These are phyloP conservation scores for Aspergillus calidoustus DNA, from an alignment of 2,329 filamentous ascomycete species.

Conservation along the genomic window DNA sequence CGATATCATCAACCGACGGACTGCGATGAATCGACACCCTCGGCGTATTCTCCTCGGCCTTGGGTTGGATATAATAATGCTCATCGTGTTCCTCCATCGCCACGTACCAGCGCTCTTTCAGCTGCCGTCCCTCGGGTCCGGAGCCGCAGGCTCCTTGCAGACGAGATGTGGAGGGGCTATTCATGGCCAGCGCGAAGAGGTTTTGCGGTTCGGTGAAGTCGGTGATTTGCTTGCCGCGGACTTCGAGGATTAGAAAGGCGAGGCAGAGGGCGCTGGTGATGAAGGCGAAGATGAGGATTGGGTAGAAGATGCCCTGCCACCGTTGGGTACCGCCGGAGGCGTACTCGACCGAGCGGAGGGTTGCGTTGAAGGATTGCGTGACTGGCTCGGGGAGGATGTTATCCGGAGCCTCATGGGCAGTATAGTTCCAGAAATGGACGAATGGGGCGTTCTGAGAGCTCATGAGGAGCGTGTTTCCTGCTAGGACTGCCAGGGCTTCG, in stretches of 20 bases:
- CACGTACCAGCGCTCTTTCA: slow-evolving; percentile 52
- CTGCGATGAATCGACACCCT: not conserved
- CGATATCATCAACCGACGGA: slow-evolving; percentile 24
- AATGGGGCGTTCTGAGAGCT: slow-evolving; percentile 65
- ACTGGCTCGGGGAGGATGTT: slow-evolving; percentile 51
- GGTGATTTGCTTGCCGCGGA: slow-evolving; percentile 66
- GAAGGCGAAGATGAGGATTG: slow-evolving; percentile 69
- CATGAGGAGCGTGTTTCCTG: slow-evolving; percentile 68
- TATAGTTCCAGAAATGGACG: slow-evolving; percentile 59
- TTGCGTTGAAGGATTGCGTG: slow-evolving; percentile 66
- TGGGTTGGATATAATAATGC: slow-evolving; percentile 56
- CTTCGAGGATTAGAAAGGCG: slow-evolving; percentile 62
- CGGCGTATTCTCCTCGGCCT: slow-evolving; percentile 29
- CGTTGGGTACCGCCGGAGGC: slow-evolving; percentile 64
- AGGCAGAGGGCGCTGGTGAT: slow-evolving; percentile 69
- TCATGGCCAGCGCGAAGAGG: slow-evolving; percentile 72
- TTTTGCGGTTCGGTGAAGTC: slow-evolving; percentile 81
- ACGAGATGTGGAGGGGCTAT: slow-evolving; percentile 59
- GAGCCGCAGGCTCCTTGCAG: slow-evolving; percentile 62
- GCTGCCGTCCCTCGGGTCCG: slow-evolving; percentile 57
- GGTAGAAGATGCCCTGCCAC: slow-evolving; percentile 71
- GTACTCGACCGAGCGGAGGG: slow-evolving; percentile 69
- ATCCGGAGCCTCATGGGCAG: slow-evolving; percentile 2
- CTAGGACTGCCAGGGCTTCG: slow-evolving; percentile 73
- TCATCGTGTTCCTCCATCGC: slow-evolving; percentile 52